A percentile compares a stretch with the other conserved stretches of the same genome.
Conservation (phyloP, 441 rosid species). For the Euphorbia corollata region DNA sequence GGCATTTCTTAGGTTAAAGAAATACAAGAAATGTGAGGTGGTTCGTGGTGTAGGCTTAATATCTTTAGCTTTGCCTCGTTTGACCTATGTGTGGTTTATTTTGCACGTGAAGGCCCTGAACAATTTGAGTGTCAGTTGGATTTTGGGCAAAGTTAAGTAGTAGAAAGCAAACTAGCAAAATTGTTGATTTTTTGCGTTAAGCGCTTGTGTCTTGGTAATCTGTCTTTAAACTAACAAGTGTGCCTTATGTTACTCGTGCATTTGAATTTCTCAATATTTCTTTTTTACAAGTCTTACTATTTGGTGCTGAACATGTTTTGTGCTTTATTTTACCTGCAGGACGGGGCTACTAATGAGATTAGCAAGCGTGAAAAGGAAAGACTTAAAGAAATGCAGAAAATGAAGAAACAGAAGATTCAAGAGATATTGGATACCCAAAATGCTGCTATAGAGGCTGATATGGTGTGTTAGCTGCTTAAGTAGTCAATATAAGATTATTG, state of each 20-base stretch:
- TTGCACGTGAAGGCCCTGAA: not conserved
- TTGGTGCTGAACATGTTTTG: not conserved
- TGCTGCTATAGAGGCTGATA: conserved; percentile 90
- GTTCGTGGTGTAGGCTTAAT: not conserved
- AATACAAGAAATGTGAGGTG: not conserved
- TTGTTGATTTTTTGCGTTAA: too few relatives aligned
- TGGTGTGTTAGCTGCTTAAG: conserved; percentile 36
- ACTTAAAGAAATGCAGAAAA: conserved; percentile 72
- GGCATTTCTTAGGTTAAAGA: not conserved
- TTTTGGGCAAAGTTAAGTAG: not conserved
- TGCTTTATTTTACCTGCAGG: conserved; percentile 30
- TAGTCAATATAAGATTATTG: not conserved
- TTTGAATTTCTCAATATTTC: not conserved
- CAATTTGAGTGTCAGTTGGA: not conserved
- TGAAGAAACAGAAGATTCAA: conserved; percentile 89
- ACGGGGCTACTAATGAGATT: conserved; percentile 38
- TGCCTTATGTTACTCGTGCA: not conserved
- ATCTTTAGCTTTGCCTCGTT: not conserved
- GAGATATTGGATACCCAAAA: conserved; percentile 85
- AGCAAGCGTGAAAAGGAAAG: conserved; percentile 88
- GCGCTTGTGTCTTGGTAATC: not conserved
- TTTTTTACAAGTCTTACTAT: not conserved
- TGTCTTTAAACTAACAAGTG: not conserved
- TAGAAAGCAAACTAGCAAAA: not conserved
- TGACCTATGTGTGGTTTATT: not conserved